These are phyloP conservation scores for Multifurca ochricompacta DNA, from an alignment of 768 basidiomycete genomes.

Conservation along the genomic window DNA sequence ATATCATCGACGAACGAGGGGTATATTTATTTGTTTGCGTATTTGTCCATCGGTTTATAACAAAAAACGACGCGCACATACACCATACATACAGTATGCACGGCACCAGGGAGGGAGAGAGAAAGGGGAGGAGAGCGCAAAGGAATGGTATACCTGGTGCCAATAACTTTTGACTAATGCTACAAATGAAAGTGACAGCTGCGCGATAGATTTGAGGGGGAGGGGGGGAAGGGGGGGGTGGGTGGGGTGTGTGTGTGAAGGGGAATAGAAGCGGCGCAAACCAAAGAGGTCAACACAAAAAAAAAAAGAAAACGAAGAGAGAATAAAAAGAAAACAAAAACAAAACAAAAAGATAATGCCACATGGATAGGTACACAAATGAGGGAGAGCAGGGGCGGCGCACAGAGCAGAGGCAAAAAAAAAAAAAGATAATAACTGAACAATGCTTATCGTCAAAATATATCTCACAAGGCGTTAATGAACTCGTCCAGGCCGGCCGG, in stretches of 20 bases:
- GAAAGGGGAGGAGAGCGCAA: neutral
- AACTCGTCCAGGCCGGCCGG: constrained; percentile 15
- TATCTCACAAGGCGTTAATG: constrained; percentile 3
- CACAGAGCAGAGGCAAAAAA: neutral
- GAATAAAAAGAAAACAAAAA: neutral
- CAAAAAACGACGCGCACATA: neutral
- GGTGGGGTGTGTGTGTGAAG: too few species aligned
- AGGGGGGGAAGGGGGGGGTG: too few species aligned
- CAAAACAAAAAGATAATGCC: neutral
- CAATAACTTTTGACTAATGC: constrained; percentile 15
- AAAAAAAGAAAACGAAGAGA: neutral
- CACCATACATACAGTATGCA: neutral
- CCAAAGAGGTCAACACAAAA: constrained; percentile 1
- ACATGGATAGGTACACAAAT: neutral
- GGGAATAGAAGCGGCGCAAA: too few species aligned
- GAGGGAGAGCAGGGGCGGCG: neutral
- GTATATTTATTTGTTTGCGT: constrained; percentile 11
- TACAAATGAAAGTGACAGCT: constrained; percentile 18
- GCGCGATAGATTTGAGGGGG: neutral
- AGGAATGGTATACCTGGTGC: constrained; percentile 2
- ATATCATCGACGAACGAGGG: neutral
- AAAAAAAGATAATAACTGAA: neutral
- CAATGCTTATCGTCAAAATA: neutral
- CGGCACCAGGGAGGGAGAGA: neutral
- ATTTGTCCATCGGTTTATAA: neutral